Percentiles rank a stretch among this genome's conserved stretches.
Conservation (phyloP, 1,139 yeast genomes). For the Martiniozyma asiatica region DNA sequence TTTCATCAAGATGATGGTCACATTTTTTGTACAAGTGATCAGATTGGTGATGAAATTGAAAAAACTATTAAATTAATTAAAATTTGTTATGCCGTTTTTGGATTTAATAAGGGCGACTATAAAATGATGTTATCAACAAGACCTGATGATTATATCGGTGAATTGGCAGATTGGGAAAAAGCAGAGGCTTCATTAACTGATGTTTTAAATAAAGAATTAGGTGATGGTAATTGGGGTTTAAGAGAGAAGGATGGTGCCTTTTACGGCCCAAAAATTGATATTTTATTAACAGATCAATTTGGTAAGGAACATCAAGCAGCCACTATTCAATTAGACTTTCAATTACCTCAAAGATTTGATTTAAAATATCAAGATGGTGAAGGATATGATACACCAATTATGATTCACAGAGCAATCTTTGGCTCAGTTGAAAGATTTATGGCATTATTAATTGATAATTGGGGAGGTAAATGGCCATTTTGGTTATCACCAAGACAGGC, state of each 20-base stretch:
- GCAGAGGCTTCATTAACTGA: constrained; percentile 72
- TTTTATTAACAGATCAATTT: constrained; percentile 82
- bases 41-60: constrained; percentile 69
- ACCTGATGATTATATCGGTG: constrained; percentile 88
- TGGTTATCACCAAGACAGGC: constrained; percentile 98
- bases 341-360: constrained; percentile 83
- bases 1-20: constrained; percentile 99
- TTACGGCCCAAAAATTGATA: constrained; percentile 97
- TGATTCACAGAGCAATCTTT: constrained; percentile 93
- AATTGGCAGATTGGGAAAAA: constrained; percentile 71
- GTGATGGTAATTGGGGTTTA: constrained; percentile 58
- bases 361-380: constrained; percentile 52
- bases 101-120: constrained; percentile 65
- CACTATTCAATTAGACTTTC: constrained; percentile 95
- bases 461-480: constrained; percentile 97
- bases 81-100: constrained; percentile 71
- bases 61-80: constrained; percentile 71
- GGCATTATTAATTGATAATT: constrained; percentile 93
- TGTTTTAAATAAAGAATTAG: constrained; percentile 69
- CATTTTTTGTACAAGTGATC: constrained; percentile 78
- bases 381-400: constrained; percentile 55
- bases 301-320: constrained; percentile 97
- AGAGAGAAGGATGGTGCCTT: constrained; percentile 98
- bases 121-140: constrained; percentile 87
- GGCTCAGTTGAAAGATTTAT: constrained; percentile 99